A percentile compares a stretch with the other conserved stretches of the same genome.
These are phyloP conservation scores for Rhododendron molle DNA, from an alignment of 148 eudicot species.

Conservation along the genomic window DNA sequence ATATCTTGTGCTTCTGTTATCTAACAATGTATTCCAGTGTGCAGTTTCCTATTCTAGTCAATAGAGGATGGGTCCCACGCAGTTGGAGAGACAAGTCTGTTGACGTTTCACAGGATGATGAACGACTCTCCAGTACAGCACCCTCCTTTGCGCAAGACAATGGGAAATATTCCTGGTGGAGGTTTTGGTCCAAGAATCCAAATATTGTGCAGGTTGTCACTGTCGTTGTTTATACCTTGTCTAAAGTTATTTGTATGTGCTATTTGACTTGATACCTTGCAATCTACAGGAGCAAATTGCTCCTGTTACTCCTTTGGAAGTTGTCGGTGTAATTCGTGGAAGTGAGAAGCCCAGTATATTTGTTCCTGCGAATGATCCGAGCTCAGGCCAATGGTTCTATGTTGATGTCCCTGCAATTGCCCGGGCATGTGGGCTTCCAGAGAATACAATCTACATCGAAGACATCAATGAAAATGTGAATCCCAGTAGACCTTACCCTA, in stretches of 20 bases:
- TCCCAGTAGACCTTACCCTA: conserved; percentile 73
- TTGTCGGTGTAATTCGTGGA: conserved; percentile 84
- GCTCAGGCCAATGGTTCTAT: conserved; percentile 79
- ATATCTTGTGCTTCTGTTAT: background rate
- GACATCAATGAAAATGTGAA: conserved; percentile 60
- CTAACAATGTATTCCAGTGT: conserved; percentile 42
- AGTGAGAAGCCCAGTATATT: conserved; percentile 96
- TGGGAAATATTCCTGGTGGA: conserved; percentile 54
- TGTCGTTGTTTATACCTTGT: conserved; percentile 7
- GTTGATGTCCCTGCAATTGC: conserved; percentile 91
- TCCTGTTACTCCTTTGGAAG: conserved; percentile 42
- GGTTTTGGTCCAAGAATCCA: conserved; percentile 65
- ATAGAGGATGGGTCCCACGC: conserved; percentile 99
- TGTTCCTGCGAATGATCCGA: conserved; percentile 87
- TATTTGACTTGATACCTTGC: background rate
- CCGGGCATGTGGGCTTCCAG: conserved; percentile 62
- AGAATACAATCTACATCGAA: conserved; percentile 67
- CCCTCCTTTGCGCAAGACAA: conserved; percentile 26
- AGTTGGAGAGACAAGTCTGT: conserved; percentile 80
- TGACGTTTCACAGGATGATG: conserved; percentile 31
- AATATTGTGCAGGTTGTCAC: conserved; percentile 38
- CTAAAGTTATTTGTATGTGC: background rate
- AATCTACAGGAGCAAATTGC: conserved; percentile 50
- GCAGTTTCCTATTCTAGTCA: conserved; percentile 81
- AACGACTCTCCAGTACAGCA: conserved; percentile 18